Percentiles rank a stretch among this genome's conserved stretches.
These are phyloP conservation scores for Claviceps arundinis DNA, from an alignment of 2,329 filamentous ascomycete species.

Conservation along the genomic window DNA sequence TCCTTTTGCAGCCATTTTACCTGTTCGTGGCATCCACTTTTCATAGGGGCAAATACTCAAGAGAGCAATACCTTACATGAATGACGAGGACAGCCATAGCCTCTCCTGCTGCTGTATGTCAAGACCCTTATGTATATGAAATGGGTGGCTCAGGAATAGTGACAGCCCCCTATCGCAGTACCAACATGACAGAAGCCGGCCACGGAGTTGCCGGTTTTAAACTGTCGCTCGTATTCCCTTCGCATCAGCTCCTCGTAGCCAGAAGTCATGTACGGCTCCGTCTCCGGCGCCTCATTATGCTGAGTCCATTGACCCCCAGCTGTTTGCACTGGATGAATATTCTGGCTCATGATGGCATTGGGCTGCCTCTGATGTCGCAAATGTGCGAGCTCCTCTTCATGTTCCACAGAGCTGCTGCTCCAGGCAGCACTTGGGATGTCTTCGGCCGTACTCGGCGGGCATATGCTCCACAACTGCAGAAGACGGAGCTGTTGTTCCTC, in stretches of 20 bases:
- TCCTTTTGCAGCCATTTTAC: slow-evolving; percentile 12
- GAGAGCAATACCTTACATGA: no score
- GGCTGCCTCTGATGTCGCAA: slow-evolving; percentile 43
- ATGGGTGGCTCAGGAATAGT: slow-evolving; percentile 50
- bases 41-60: slow-evolving; percentile 15
- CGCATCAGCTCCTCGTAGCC: slow-evolving; percentile 63
- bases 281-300: slow-evolving; percentile 25
- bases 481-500: slow-evolving; percentile 59
- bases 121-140: slow-evolving; percentile 39
- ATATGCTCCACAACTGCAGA: slow-evolving; percentile 76
- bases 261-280: slow-evolving; percentile 72
- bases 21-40: slow-evolving; percentile 36
- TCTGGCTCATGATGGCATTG: slow-evolving; percentile 35
- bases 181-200: slow-evolving; percentile 33
- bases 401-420: slow-evolving; percentile 39
- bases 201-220: slow-evolving; percentile 21
- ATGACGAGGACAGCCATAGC: slow-evolving; percentile 45
- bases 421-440: slow-evolving; percentile 41
- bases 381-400: slow-evolving; percentile 45
- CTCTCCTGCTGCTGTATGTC: slow-evolving; percentile 35
- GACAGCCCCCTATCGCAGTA: slow-evolving; percentile 21
- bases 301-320: slow-evolving; percentile 39
- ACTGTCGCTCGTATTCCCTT: slow-evolving; percentile 42
- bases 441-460: slow-evolving; percentile 48
- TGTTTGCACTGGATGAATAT: slow-evolving; percentile 39